Evolutionary conservation across 2,329 filamentous ascomycete genomes (phyloP), one percentile per base, ranked within the genome.

Genomic region (Trichoderma harzianum): DNA sequence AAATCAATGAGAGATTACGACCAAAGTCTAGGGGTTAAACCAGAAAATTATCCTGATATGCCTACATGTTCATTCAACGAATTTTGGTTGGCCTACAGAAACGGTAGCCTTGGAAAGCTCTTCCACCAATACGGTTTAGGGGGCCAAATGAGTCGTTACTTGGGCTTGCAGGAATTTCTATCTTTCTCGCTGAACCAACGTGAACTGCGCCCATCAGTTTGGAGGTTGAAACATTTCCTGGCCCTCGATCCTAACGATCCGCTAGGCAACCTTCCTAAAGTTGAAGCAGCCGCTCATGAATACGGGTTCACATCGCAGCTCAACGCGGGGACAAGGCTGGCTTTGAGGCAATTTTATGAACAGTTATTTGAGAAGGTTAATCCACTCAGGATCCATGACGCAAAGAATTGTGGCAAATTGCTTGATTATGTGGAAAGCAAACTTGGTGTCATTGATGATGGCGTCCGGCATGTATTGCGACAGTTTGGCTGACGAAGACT

Each of bases 201-300:
- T 21, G 28, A 57, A 36, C 51, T 58, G 24, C 64, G 64, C 51
- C 64, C 51, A 28, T 68, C 64, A 26, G 30, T 55, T 34, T 68
- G 51, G 64, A 68, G 51, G 30, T 43, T 68, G 32, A 68, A 68
- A n/a, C 64, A 68, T 21, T 68, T 68, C 14, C 28, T 68, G 12
- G 64, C 64, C 28, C 51, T 68, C 21, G 64, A 68, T 28, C 30
- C 30, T 18, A 58, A 36, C 12, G 18, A 14, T 8, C 64, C 47
- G n/a, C 26, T 68, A 14, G 24, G 51, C 30, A 57, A 43, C 2
- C 39, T 58, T 30, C 51, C 64, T 18, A 21, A 43, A 26, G 14
- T 58, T 36, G 64, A 39, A 36, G 21, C 64, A 28, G 47, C 64
- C 26, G 47, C 64, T 7, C 47, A 58, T 30, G 47, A 68, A 43